Evolutionary conservation across 768 basidiomycete species (phyloP).

Genomic region (Leccinum fibrillosum): DNA sequence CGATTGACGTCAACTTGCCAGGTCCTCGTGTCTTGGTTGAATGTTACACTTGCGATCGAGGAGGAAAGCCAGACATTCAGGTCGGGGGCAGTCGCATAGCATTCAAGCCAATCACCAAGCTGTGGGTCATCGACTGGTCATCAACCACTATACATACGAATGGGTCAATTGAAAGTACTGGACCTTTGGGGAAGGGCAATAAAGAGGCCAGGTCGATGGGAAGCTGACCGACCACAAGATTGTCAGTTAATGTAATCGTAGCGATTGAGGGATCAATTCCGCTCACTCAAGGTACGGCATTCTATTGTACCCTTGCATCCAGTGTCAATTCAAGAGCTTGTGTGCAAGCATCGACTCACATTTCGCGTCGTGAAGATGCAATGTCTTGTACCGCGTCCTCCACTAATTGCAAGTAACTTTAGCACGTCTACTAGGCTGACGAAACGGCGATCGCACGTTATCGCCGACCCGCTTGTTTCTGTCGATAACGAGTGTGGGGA

Average conservation of each 20-base stretch:
- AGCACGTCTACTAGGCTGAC: neutral
- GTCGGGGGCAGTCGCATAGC: conserved; percentile 54
- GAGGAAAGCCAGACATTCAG: conserved; percentile 60
- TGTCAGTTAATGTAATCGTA: neutral
- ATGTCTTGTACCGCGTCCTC: conserved; percentile 54
- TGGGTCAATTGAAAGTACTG: neutral
- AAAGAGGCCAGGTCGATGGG: conserved; percentile 51
- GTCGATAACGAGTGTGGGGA: conserved; percentile 59
- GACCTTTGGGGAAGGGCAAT: conserved; percentile 50
- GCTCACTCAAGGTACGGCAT: conserved; percentile 54
- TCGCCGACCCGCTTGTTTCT: conserved; percentile 49
- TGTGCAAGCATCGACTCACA: conserved; percentile 34
- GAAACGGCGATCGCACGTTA: conserved; percentile 19
- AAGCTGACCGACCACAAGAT: conserved; percentile 34
- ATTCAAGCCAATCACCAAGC: conserved; percentile 64
- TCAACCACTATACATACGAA: neutral
- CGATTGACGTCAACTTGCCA: conserved; percentile 44
- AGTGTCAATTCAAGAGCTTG: neutral
- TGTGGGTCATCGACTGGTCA: conserved; percentile 13
- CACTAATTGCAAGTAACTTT: conserved; percentile 29
- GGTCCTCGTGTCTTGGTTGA: conserved; percentile 32
- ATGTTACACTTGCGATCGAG: conserved; percentile 32
- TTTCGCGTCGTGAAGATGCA: conserved; percentile 51
- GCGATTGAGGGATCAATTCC: neutral
- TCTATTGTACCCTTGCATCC: conserved; percentile 43